Evolutionary conservation across 2,329 filamentous ascomycete genomes (phyloP), one percentile per base, ranked within the genome.

Genomic region (Emergomyces pasteurianus): DNA sequence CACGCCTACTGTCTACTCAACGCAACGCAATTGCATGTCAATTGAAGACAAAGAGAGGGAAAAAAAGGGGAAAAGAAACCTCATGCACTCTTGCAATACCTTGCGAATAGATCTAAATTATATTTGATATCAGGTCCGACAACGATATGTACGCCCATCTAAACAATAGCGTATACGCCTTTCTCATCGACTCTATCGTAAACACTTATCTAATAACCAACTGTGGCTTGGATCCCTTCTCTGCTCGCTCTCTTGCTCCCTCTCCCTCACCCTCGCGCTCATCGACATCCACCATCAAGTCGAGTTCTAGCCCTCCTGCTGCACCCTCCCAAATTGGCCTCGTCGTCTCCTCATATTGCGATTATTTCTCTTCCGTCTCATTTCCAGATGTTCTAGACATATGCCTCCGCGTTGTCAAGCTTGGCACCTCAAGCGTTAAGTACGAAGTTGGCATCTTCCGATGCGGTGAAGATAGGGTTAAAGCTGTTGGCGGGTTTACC

Each of bases 61-160:
- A 7, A 47, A 28, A 1, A 21, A 23, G 0, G 16, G 23, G 16
- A 28, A 14, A 16, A 28, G 12, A 16, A 49, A 7, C 21, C 46
- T 16, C 23, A 2, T 23, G 46, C 14, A 6, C 23, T 5, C 14
- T 16, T 26, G 1, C 23, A 1, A 43, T 43, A 26, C 46, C 8
- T 8, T 38, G 12, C 10, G 7, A 18, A 5, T 49, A 10, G 12
- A 28, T 26, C 26, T 26, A 26, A 28, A 49, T 49, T 28, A 58
- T 28, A 26, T 56, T 40, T 7, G 49, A 43, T 49, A 21, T n/a
- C 31, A 92, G 90, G 90, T 86, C 84, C 72, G 91, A 96, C 75
- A 95, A 95, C 71, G 91, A 96, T 77, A 94, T 95, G 89, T 96
- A 94, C 74, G 82, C 89, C 63, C 92, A 97, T 72, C 85, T 95